A percentile compares a stretch with the other conserved stretches of the same genome.
Conservation (phyloP, 805 yeast species). For the Lachancea meyersii region DNA sequence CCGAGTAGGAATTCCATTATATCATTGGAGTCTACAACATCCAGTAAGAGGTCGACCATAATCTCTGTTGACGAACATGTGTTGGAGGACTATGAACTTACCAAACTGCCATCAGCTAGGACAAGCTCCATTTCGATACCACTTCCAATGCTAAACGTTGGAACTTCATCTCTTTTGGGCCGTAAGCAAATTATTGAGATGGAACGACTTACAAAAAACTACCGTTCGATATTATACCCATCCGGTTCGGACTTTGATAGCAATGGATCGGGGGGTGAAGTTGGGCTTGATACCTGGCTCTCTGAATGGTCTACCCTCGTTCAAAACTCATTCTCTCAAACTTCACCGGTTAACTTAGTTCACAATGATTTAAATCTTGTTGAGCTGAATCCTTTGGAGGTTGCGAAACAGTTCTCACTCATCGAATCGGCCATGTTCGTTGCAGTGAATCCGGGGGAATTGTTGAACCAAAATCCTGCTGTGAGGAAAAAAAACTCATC, state of each 20-base stretch:
- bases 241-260: constrained; percentile 1
- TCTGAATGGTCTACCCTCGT: constrained; percentile 39
- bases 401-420: constrained; percentile 70
- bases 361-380: constrained; percentile 20
- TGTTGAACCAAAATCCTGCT: constrained; percentile 58
- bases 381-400: constrained; percentile 60
- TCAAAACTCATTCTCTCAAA: neutral
- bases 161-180: constrained; percentile 35
- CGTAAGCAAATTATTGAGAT: constrained; percentile 32
- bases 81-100: constrained; percentile 53
- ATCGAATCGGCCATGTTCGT: constrained; percentile 65
- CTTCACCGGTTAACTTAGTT: constrained; percentile 9
- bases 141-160: constrained; percentile 26
- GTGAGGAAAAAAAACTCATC: constrained; percentile 52
- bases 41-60: constrained; percentile 26
- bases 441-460: constrained; percentile 56
- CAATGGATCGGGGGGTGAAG: neutral
- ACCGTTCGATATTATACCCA: constrained; percentile 42
- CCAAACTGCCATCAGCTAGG: constrained; percentile 37
- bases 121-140: constrained; percentile 38
- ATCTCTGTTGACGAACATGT: constrained; percentile 40
- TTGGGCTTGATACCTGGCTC: constrained; percentile 39
- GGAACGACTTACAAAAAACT: constrained; percentile 46
- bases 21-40: constrained; percentile 22
- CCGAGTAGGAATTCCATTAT: constrained; percentile 27